Base-by-base conservation (phyloP, 2,329 filamentous ascomycete genomes). In the Venturia oleaginea region DNA sequence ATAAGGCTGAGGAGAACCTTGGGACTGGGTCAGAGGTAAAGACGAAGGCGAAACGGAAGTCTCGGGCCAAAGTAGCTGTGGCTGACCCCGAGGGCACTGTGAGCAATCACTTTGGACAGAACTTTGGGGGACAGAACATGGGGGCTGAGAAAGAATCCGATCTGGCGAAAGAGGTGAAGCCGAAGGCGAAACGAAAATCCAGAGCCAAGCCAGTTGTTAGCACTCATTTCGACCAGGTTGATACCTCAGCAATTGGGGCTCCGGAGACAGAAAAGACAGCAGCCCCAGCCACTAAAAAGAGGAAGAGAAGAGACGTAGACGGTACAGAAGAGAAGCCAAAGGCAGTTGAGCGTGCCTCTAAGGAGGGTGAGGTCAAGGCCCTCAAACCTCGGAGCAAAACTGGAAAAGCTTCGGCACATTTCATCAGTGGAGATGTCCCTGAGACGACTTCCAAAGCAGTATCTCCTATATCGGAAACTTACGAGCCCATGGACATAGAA, bases 401-500 rank as follows among this genome's bases (percentile, higher is more conserved):
- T 19, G 59, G 59, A 5, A 43, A 40, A 10, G 59, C 40, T 27
- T 60, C 59, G 15, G 22, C 34, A 27, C 59, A 60, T n/a, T 60
- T 60, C 17, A 22, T 15, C 17, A 27, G 3, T 37, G 59, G 24
- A 13, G 17, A 43, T 11, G 19, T 19, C n/a, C 7, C 30, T n/a
- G 17, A 34, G 34, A 51, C 46, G 46, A 40, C 24, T 60, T 3
- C n/a, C 24, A 22, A 60, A 11, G n/a, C n/a, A 11, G 37, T 17
- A 8, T 42, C 37, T 24, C 3, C n/a, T 5, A 24, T 32, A 40
- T n/a, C n/a, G 15, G 37, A 27, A 27, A 19, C 32, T 15, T 15
- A 38, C 22, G 34, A 43, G 22, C n/a, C 34, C 11, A 60, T 54
- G 34, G 42, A 37, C 24, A 69, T 70, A 61, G 74, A 73, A 1